Evolutionary conservation across 2,329 filamentous ascomycete species (phyloP), one percentile per base, ranked within the genome.

Genomic region (Chalaropsis thielavioides): DNA sequence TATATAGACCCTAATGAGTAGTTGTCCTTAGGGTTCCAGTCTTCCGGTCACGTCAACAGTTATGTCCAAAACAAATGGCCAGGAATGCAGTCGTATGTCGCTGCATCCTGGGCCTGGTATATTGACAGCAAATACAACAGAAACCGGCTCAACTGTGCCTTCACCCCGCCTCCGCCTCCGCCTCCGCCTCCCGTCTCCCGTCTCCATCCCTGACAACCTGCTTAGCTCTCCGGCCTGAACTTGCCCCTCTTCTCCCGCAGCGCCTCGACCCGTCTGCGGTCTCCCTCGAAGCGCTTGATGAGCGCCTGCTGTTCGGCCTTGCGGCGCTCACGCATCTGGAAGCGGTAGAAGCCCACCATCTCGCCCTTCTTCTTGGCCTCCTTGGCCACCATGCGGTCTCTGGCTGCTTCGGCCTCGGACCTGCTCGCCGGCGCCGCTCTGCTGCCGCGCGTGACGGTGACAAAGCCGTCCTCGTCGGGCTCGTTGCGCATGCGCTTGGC

Each of bases 391-490:
- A 85, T 81, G 74, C 79, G 81, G 70, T 76, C 77, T 67, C 75
- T 76, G 59, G 80, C 80, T 70, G 83, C 83, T 71, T 85, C 82
- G 49, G 85, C 83, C 71, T 88, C 90, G 69, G 87, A 87, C 68
- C 85, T 81, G 64, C 86, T 82, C 1, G 89, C 91, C 0, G 89
- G 85, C n/a, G 87, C 88, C 6, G 80, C 80, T 66, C 87, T 79
- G 46, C 89, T 88, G 31, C 91, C 91, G 64, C 89, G 82, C 1
- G 86, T 88, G 27, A 99, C 94, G 2, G 92, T 97, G 61, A 97
- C 82, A 73, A 99, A 99, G 1, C 94, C 94, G 74, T 99, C 94
- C 72, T 90, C 92, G 74, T 99, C 94, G 0, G 92, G 90, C 71
- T 90, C 86, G 69, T 88, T 87, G 67, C 89, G 84, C 68, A 87